Evolutionary conservation across 148 eudicot genomes (phyloP).

Genomic region (Drosera capensis): DNA sequence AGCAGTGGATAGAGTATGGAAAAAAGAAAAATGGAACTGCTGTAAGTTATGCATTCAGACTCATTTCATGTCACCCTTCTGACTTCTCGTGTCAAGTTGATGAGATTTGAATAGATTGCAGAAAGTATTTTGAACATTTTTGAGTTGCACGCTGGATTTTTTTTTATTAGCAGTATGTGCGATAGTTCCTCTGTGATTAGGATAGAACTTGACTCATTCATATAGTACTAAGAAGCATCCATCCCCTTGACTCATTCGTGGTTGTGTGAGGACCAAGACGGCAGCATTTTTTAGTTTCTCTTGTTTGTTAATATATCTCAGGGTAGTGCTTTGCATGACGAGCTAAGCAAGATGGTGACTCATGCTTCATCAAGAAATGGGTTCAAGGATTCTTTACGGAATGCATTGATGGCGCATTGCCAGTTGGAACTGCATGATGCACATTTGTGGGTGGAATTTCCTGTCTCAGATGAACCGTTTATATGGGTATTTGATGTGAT

Average conservation of each 20-base stretch:
- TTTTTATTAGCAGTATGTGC: too few species aligned
- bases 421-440: constrained; percentile 37
- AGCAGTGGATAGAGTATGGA: too few species aligned
- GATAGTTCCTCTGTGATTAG: too few species aligned
- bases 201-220: too few species aligned
- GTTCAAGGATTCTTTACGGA: constrained; percentile 25
- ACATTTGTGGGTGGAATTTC: constrained; percentile 35
- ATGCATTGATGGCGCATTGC: constrained; percentile 33
- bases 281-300: not conserved
- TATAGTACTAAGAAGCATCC: not conserved
- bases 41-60: too few species aligned
- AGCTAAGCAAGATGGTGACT: constrained; percentile 34
- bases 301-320: constrained; percentile 20
- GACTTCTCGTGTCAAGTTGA: too few species aligned
- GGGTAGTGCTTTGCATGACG: constrained; percentile 64
- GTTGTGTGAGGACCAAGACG: constrained; percentile 5
- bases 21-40: too few species aligned
- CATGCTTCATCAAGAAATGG: constrained; percentile 13
- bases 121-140: too few species aligned
- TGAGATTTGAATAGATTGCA: too few species aligned
- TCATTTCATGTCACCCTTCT: too few species aligned
- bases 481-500: constrained; percentile 22
- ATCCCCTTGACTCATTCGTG: constrained; percentile 3
- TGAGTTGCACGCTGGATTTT: too few species aligned
- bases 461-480: constrained; percentile 24